A percentile compares a stretch with the other conserved stretches of the same genome.
Conservation (phyloP, 768 basidiomycete species). For the Mrakia gelida region DNA sequence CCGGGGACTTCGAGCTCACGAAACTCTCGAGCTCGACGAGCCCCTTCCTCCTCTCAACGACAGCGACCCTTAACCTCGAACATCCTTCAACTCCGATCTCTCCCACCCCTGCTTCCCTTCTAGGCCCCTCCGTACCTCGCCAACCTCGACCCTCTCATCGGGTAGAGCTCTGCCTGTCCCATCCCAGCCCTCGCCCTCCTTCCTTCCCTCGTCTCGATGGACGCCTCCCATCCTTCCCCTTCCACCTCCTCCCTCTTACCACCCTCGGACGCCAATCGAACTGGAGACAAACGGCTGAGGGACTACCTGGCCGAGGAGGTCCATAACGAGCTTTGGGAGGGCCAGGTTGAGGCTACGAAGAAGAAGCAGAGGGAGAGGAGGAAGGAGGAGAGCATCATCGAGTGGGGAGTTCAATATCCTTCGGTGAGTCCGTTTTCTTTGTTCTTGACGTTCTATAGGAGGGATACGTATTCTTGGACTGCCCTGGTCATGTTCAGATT, state of each 20-base stretch:
- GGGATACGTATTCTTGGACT: too few species aligned
- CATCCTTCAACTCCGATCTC: too few species aligned
- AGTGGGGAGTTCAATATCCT: conserved; percentile 2
- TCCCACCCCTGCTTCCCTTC: too few species aligned
- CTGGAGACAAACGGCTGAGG: not conserved
- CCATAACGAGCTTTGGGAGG: not conserved
- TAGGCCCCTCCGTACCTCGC: not conserved
- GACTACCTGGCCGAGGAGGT: not conserved
- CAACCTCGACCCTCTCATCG: not conserved
- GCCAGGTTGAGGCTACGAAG: not conserved
- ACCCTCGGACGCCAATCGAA: not conserved
- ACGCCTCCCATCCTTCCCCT: not conserved
- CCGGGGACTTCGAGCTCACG: too few species aligned
- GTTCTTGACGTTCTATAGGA: not conserved
- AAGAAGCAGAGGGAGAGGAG: conserved; percentile 1
- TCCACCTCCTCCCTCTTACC: not conserved
- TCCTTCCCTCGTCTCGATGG: not conserved
- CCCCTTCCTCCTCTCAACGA: too few species aligned
- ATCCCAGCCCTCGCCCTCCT: too few species aligned
- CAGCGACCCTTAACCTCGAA: too few species aligned
- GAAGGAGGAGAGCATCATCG: conserved; percentile 10
- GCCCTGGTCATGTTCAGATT: too few species aligned
- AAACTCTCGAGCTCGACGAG: too few species aligned
- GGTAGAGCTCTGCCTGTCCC: not conserved
- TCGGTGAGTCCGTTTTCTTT: not conserved